A percentile compares a stretch with the other conserved stretches of the same genome.
Conservation (phyloP, 306 rosid genomes). For the Pyrus pyrifolia region DNA sequence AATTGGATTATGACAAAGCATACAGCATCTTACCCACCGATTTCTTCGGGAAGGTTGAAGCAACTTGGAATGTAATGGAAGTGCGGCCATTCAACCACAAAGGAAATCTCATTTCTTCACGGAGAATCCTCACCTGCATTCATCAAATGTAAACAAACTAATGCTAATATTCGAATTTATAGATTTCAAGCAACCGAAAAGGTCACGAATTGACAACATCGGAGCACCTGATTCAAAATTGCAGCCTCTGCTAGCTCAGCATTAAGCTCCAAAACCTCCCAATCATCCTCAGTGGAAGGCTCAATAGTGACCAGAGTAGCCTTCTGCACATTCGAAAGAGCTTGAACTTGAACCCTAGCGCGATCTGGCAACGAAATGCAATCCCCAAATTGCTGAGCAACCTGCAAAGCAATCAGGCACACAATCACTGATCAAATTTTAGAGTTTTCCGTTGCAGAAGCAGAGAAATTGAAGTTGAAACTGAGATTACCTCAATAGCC, state of each 20-base stretch:
- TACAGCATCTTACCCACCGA: constrained; percentile 84
- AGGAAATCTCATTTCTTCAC: constrained; percentile 89
- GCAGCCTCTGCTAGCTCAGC: constrained; percentile 73
- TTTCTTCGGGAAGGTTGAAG: constrained; percentile 69
- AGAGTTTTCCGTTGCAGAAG: not conserved
- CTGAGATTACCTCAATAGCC: constrained; percentile 50
- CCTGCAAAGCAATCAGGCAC: constrained; percentile 23
- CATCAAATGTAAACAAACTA: not conserved
- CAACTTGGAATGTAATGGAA: constrained; percentile 58
- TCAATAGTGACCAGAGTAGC: constrained; percentile 65
- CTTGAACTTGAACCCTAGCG: constrained; percentile 56
- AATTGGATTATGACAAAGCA: constrained; percentile 6
- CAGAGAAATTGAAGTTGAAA: no score
- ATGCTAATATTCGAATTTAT: not conserved
- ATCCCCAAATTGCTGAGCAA: constrained; percentile 72
- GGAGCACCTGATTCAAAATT: constrained; percentile 67
- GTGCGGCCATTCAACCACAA: constrained; percentile 81
- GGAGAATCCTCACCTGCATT: constrained; percentile 72
- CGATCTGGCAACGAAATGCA: constrained; percentile 59
- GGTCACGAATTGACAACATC: not conserved
- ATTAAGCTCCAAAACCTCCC: constrained; percentile 92
- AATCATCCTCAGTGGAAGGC: constrained; percentile 80
- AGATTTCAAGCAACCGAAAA: not conserved
- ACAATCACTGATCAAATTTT: not conserved
- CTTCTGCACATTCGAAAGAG: constrained; percentile 44